A percentile compares a stretch with the other conserved stretches of the same genome.
These are phyloP conservation scores for Xylaria grammica DNA, from an alignment of 495 filamentous ascomycete species.

Conservation along the genomic window DNA sequence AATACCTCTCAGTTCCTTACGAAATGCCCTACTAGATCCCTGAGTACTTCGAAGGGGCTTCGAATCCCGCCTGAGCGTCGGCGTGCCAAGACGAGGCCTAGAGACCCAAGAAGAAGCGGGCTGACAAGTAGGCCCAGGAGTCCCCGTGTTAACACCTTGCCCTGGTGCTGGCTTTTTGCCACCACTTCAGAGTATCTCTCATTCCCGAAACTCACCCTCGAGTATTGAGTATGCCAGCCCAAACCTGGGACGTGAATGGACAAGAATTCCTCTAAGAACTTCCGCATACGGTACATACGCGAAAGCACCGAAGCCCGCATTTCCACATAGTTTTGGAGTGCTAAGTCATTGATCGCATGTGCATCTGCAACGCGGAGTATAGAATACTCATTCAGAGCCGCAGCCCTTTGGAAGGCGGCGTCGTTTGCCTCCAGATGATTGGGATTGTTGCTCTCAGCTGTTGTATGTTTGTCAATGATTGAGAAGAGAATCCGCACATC, in stretches of 20 bases:
- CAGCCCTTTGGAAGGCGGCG: constrained; percentile 48
- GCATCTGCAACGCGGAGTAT: constrained; percentile 74
- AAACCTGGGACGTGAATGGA: constrained; percentile 73
- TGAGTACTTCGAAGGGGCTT: constrained; percentile 12
- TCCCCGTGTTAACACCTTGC: constrained; percentile 57
- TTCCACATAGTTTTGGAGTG: constrained; percentile 88
- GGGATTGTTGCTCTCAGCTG: constrained; percentile 35
- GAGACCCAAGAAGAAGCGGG: constrained; percentile 33
- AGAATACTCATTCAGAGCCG: constrained; percentile 77
- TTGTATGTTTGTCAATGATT: constrained; percentile 65
- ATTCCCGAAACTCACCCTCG: constrained; percentile 90
- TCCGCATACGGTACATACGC: constrained; percentile 75
- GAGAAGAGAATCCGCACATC: constrained; percentile 83
- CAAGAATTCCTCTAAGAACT: constrained; percentile 84
- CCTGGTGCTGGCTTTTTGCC: constrained; percentile 69
- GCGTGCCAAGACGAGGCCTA: constrained; percentile 28
- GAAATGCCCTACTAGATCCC: background rate
- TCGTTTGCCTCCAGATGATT: constrained; percentile 21
- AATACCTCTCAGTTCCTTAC: background rate
- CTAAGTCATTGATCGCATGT: constrained; percentile 89
- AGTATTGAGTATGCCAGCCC: constrained; percentile 92
- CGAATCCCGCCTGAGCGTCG: constrained; percentile 20
- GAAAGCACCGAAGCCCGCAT: constrained; percentile 85
- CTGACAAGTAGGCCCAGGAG: constrained; percentile 36
- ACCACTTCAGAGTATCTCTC: constrained; percentile 87